Base-by-base conservation (phyloP, 2,329 filamentous ascomycete genomes). In the Trichoderma simmonsii region DNA sequence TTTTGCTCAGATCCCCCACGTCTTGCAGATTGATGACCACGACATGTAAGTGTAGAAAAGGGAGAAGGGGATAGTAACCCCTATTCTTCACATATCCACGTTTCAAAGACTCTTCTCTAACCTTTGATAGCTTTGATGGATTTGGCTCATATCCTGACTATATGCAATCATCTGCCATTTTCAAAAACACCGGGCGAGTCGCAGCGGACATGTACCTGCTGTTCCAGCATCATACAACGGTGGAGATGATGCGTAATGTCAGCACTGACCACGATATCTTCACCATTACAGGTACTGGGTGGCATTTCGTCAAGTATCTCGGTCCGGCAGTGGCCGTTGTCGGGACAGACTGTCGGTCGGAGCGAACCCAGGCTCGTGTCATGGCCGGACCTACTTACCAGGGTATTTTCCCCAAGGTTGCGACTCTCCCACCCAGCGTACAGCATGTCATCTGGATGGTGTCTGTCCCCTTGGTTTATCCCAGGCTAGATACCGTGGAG, bases 391-490 rank as follows among this genome's bases (percentile, higher is more conserved):
- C 95, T 59, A 98, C 96, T 1, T 99, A 99, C 79, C 96, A 99
- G 81, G 96, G 96, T 43, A 88, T 99, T 28, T 98, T 99, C 83
- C 96, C 96, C 59, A 98, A 98, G 81, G 90, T 99, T 36, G 95
- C 94, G 2, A 92, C 93, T 77, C 84, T 99, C 3, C 96, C 96
- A 0, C 92, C 94, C 0, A 96, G 92, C 77, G 94, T 99, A 11
- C 96, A 99, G 82, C 96, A 99, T 81, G 98, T 95, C 78, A 90
- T 99, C 72, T 96, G 95, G 93, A 97, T 98, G 91, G 82, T 98
- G 12, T 93, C 95, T 0, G 94, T 98, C 6, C 96, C 96, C 0
- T 81, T 98, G 24, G 85, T 98, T 54, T 99, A 98, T 79, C 96
- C 96, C 26, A 90, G 96, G 2, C 85, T 99, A 18, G 96, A 98